These are phyloP conservation scores for Platanthera zijinensis DNA, from an alignment of 106 monocot species.

Conservation along the genomic window DNA sequence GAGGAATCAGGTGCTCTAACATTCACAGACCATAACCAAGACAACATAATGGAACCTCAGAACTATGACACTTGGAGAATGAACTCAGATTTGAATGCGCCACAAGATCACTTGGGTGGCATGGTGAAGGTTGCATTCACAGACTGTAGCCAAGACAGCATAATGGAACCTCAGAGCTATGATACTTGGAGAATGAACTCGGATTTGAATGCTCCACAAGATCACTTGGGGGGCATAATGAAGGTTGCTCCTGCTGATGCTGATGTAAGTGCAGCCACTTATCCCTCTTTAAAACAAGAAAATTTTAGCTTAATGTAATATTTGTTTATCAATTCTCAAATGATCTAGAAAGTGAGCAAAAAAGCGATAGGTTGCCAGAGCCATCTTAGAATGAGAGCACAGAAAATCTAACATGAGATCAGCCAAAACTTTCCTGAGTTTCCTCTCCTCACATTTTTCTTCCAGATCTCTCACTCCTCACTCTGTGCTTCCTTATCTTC, in stretches of 20 bases:
- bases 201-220: slow-evolving; percentile 42
- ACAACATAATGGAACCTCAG: slow-evolving; percentile 6
- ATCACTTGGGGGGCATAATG: slow-evolving; percentile 60
- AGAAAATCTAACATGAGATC: no score
- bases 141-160: slow-evolving; percentile 17
- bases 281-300: not conserved
- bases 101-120: slow-evolving; percentile 52
- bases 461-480: no score
- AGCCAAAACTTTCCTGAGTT: no score
- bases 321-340: not conserved
- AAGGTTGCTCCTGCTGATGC: slow-evolving; percentile 79
- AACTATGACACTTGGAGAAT: slow-evolving; percentile 12
- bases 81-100: slow-evolving; percentile 28
- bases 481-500: no score
- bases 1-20: slow-evolving; percentile 17
- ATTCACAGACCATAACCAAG: slow-evolving; percentile 18
- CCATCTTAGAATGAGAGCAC: no score
- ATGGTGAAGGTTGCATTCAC: slow-evolving; percentile 60
- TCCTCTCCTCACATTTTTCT: no score
- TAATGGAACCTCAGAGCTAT: slow-evolving; percentile 8
- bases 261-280: slow-evolving; percentile 52
- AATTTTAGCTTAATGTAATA: not conserved
- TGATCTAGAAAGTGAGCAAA: no score
- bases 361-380: no score
- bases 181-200: slow-evolving; percentile 6